phyloP scores from a whole-genome alignment of 306 rosid genomes.

The Rosa lucieae region DNA sequence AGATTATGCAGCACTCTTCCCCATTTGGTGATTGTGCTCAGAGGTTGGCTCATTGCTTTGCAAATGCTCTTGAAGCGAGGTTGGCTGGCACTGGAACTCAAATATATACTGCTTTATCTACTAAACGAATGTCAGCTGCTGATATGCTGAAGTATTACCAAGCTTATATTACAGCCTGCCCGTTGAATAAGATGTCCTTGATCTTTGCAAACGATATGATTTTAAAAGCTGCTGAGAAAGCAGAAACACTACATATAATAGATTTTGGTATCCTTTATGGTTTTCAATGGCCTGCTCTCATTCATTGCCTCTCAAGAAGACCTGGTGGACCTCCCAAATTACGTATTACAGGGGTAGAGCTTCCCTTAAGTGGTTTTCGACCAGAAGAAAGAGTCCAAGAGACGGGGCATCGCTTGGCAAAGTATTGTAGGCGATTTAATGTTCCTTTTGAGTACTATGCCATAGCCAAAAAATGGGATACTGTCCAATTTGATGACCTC shows the following conservation, averaged over 20 bases:
- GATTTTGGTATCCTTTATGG: too few relatives aligned
- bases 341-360: too few relatives aligned
- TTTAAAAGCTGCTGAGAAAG: too few relatives aligned
- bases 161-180: too few relatives aligned
- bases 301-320: too few relatives aligned
- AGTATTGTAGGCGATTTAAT: conserved; percentile 60
- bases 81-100: conserved; percentile 58
- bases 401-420: conserved; percentile 65
- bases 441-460: conserved; percentile 71
- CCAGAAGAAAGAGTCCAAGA: conserved; percentile 44
- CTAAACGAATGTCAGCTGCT: conserved; percentile 45
- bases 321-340: too few relatives aligned
- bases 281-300: too few relatives aligned
- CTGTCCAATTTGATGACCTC: conserved; percentile 55
- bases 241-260: too few relatives aligned
- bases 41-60: conserved; percentile 70
- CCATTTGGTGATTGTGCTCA: conserved; percentile 54
- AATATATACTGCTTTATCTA: conserved; percentile 30
- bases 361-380: too few relatives aligned
- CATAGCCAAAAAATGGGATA: conserved; percentile 67
- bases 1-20: conserved; percentile 69
- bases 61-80: conserved; percentile 65
- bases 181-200: too few relatives aligned
- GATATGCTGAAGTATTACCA: conserved; percentile 23
- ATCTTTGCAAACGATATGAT: too few relatives aligned